Base-by-base conservation (phyloP, 352 stramenopile genomes). In the Phytophthora tentaculata region DNA sequence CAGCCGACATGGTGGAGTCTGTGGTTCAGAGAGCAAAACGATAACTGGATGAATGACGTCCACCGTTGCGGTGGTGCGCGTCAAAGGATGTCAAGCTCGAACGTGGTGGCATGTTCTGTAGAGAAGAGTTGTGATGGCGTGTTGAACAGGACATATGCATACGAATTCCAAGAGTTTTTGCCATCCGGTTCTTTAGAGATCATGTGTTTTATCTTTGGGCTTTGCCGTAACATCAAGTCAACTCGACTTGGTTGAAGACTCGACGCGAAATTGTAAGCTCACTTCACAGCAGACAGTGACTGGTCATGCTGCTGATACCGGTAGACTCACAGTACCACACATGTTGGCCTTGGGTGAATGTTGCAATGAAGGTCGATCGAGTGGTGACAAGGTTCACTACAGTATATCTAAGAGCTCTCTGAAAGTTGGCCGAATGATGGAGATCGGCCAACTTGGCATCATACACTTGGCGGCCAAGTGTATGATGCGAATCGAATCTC, bases 161-260 rank as follows among this genome's bases (percentile, higher is more conserved):
- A 50, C 44, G 19, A 50, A 50, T 50, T 50, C 10, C 10, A 28
- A 50, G 20, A 29, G 17, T n/a, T n/a, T 32, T 43, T 23, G 45
- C 52, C 65, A 70, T 70, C 43, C 63, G 63, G 63, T 70, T 70
- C 39, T 22, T 8, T 52, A 3, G 16, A 22, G 26, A 64, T 57
- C 62, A 70, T 53, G 63, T 66, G 63, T 50, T 67, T 69, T 70
- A 70, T 70, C 63, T 56, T 65, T 4, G 37, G 50, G 63, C 48
- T 70, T 70, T 70, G 63, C 56, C 57, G 59, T 65, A 56, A 60
- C 61, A 56, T 53, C 52, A 57, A 17, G 43, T 52, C 28, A 8
- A 32, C 28, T 32, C 28, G 28, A 32, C 28, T 9, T 9, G 5
- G 28, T 32, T 32, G 28, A 32, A 32, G 28, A 32, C 28, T 32